Percentiles rank a stretch among this genome's conserved stretches.
Evolutionary conservation across 345 rosid genomes (phyloP).

Genomic region (Clarkia xantiana): DNA sequence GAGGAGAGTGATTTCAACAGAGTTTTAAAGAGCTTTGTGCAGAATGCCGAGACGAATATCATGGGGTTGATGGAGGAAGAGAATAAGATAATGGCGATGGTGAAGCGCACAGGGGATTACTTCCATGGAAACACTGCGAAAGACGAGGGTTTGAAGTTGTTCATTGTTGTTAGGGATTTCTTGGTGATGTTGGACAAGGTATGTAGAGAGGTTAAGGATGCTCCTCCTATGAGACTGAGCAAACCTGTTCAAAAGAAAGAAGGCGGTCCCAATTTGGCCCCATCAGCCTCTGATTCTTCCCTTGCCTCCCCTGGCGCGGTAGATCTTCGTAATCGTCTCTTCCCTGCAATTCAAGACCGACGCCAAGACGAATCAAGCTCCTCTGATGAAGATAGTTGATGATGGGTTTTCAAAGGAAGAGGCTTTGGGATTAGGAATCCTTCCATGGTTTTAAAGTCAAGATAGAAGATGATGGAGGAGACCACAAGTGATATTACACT

Average conservation of each 20-base stretch:
- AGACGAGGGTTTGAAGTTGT: conserved; percentile 82
- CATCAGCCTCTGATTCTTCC: conserved; percentile 12
- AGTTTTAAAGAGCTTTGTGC: conserved; percentile 62
- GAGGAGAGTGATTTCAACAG: conserved; percentile 67
- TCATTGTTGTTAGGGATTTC: conserved; percentile 65
- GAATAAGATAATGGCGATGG: conserved; percentile 69
- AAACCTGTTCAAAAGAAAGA: conserved; percentile 26
- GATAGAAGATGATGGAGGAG: no score
- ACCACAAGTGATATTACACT: no score
- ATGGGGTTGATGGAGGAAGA: conserved; percentile 61
- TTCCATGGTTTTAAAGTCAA: no score
- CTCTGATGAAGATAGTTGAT: conserved; percentile 38
- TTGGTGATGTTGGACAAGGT: conserved; percentile 68
- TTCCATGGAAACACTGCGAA: conserved; percentile 92
- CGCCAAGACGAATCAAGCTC: conserved; percentile 30
- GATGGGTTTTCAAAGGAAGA: neutral
- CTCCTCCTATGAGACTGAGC: conserved; percentile 25
- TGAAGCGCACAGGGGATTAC: conserved; percentile 87
- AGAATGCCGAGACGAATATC: conserved; percentile 55
- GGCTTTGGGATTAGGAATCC: neutral
- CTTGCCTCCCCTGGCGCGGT: conserved; percentile 10
- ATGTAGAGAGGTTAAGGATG: conserved; percentile 72
- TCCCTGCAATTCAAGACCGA: conserved; percentile 65
- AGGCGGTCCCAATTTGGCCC: conserved; percentile 16
- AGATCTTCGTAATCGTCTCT: conserved; percentile 46